A percentile compares a stretch with the other conserved stretches of the same genome.
Conservation (phyloP, 1,284 basidiomycete genomes). For the Vanrija sp. region DNA sequence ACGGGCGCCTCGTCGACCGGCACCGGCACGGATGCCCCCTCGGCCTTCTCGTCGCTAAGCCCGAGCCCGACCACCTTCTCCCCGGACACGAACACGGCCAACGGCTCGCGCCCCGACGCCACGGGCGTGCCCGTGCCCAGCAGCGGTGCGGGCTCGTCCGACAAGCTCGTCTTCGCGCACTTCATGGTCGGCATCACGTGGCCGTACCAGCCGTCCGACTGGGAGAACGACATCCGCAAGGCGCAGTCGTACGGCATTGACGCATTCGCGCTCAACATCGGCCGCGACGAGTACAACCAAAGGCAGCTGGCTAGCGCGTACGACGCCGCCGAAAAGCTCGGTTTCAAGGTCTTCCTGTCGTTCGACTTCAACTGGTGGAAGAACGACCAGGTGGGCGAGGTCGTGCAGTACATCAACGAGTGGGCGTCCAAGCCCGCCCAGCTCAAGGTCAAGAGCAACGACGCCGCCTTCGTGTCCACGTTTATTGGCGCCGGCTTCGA, state of each 20-base stretch:
- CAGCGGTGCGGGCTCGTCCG: neutral
- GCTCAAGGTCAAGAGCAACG: slow-evolving; percentile 34
- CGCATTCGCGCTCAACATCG: slow-evolving; percentile 48
- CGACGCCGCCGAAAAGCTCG: slow-evolving; percentile 29
- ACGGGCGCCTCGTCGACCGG: too few species aligned
- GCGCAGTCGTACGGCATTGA: slow-evolving; percentile 42
- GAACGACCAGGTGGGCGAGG: slow-evolving; percentile 15
- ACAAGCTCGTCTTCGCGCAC: slow-evolving; percentile 52
- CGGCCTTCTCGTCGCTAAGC: too few species aligned
- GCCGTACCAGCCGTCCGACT: slow-evolving; percentile 43
- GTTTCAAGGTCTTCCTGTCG: slow-evolving; percentile 45
- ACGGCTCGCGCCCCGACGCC: neutral
- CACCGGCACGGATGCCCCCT: too few species aligned
- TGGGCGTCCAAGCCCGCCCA: slow-evolving; percentile 31
- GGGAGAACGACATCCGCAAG: slow-evolving; percentile 38
- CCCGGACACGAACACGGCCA: neutral
- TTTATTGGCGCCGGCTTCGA: slow-evolving; percentile 48
- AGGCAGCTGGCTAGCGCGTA: slow-evolving; percentile 43
- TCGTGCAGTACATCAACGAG: slow-evolving; percentile 21
- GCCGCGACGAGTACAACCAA: slow-evolving; percentile 38
- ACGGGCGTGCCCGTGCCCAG: neutral
- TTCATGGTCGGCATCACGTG: slow-evolving; percentile 66
- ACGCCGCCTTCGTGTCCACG: slow-evolving; percentile 38
- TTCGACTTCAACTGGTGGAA: slow-evolving; percentile 50
- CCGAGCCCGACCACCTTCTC: too few species aligned